Base-by-base conservation (phyloP, 257 asterid genomes). In the Voacanga thouarsii region DNA sequence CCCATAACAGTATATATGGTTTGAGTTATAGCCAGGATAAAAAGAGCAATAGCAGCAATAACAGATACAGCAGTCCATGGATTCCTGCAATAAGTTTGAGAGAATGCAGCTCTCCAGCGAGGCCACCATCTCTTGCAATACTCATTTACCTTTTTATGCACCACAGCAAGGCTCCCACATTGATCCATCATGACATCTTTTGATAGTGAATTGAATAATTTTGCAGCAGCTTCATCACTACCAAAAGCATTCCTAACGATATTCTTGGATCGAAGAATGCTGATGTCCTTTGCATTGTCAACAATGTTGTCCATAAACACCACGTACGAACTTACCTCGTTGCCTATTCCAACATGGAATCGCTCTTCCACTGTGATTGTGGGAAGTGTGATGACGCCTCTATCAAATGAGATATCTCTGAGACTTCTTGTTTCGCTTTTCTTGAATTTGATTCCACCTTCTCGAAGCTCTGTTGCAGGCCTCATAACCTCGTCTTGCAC, bases 31-130 rank as follows among this genome's bases (percentile, higher is more conserved):
- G 91, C 87, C 81, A 90, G 89, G 3, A 84, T 88, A 16, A 87
- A 90, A 39, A 88, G 91, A 47, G 88, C 43, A 50, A 85, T 72
- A 28, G 91, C 91, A 1, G 91, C 92, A 44, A 82, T 6, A 43
- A 87, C 84, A 16, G 94, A 90, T 11, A 90, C 75, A 56, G 77
- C 59, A 0, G 91, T 89, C 95, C 92, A 90, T 2, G 95, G 95
- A 33, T 78, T 88, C 28, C 84, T 85, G 78, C 89, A 90, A 84
- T 90, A 87, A 4, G 85, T 88, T 41, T 84, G 88, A 76, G 76
- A 80, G 64, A 90, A 88, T 55, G 82, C 82, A 45, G 90, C 95
- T 12, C 95, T 75, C 89, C 89, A 90, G 57, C 55, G 78, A 50
- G 80, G 81, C 89, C 90, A 86, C 0, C 69, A 56, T 79, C 55